Evolutionary conservation across 495 filamentous ascomycete genomes (phyloP).

Genomic region (Lentithecium fluviatile): DNA sequence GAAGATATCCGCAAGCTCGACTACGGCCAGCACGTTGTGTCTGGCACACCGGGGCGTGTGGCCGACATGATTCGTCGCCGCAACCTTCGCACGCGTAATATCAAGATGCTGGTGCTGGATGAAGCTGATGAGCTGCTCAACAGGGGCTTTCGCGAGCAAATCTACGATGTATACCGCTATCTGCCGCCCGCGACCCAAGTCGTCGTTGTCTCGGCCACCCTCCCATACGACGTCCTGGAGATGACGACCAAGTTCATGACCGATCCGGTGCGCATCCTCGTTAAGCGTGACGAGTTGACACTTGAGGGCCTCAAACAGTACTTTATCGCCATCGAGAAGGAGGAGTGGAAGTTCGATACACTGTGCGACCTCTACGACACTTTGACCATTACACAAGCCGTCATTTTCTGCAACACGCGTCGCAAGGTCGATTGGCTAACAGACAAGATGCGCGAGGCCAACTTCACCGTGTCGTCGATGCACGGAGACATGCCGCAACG

Average conservation of each 20-base stretch:
- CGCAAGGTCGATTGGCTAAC: slow-evolving; percentile 99
- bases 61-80: slow-evolving; percentile 99
- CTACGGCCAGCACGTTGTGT: slow-evolving; percentile 95
- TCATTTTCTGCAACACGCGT: slow-evolving; percentile 99
- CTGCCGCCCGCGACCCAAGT: slow-evolving; percentile 96
- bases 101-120: slow-evolving; percentile 99
- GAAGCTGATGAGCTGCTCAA: slow-evolving; percentile 90
- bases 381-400: slow-evolving; percentile 96
- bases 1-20: slow-evolving; percentile 97
- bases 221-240: slow-evolving; percentile 97
- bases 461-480: slow-evolving; percentile 98
- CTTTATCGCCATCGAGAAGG: slow-evolving; percentile 99
- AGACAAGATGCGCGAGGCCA: slow-evolving; percentile 95
- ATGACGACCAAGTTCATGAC: slow-evolving; percentile 99
- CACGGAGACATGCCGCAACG: slow-evolving; percentile 99
- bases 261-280: slow-evolving; percentile 96
- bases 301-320: slow-evolving; percentile 98
- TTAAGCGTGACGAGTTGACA: slow-evolving; percentile 98
- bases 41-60: slow-evolving; percentile 91
- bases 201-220: slow-evolving; percentile 93
- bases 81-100: slow-evolving; percentile 85
- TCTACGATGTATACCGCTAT: slow-evolving; percentile 98
- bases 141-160: slow-evolving; percentile 96
- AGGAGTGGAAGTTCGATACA: slow-evolving; percentile 99
- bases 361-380: slow-evolving; percentile 99